A percentile compares a stretch with the other conserved stretches of the same genome.
phyloP scores from a whole-genome alignment of 2,329 filamentous ascomycete genomes.

The Pyrenophora seminiperda region DNA sequence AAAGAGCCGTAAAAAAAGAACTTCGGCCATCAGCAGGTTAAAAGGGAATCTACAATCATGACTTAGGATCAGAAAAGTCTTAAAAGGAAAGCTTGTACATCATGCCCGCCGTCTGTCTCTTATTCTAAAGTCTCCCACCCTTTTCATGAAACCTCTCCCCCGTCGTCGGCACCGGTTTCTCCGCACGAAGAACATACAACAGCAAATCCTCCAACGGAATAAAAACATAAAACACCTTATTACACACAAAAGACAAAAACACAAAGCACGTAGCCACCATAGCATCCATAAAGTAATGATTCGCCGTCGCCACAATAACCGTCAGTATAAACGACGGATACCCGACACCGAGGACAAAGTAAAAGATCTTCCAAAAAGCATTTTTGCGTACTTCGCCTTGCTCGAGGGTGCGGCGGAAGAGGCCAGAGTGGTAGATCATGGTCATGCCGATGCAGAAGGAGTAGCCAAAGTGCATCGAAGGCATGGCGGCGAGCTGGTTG shows the following conservation, averaged over 20 bases:
- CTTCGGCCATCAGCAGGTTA: too few species aligned
- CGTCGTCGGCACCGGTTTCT: slow-evolving; percentile 62
- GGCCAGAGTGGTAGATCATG: slow-evolving; percentile 59
- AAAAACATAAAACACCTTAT: slow-evolving; percentile 57
- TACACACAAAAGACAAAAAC: slow-evolving; percentile 54
- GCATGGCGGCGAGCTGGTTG: slow-evolving; percentile 55
- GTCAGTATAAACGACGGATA: slow-evolving; percentile 62
- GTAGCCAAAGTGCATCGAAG: slow-evolving; percentile 62
- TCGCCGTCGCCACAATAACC: slow-evolving; percentile 66
- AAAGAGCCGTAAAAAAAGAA: too few species aligned
- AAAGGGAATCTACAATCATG: too few species aligned
- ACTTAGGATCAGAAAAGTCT: too few species aligned
- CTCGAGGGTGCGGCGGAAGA: slow-evolving; percentile 52
- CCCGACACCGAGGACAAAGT: slow-evolving; percentile 54
- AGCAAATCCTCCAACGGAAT: slow-evolving; percentile 59
- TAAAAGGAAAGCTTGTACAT: neutral
- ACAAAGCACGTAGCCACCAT: slow-evolving; percentile 57
- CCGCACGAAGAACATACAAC: slow-evolving; percentile 54
- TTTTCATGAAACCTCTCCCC: slow-evolving; percentile 52
- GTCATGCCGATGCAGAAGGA: slow-evolving; percentile 60
- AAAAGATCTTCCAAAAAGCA: slow-evolving; percentile 51
- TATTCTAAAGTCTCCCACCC: slow-evolving; percentile 42
- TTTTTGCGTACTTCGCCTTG: slow-evolving; percentile 51
- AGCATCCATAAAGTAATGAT: slow-evolving; percentile 65
- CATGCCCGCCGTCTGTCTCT: too few species aligned